phyloP scores from a whole-genome alignment of 805 yeast genomes.

The Candida sphagnicola region DNA sequence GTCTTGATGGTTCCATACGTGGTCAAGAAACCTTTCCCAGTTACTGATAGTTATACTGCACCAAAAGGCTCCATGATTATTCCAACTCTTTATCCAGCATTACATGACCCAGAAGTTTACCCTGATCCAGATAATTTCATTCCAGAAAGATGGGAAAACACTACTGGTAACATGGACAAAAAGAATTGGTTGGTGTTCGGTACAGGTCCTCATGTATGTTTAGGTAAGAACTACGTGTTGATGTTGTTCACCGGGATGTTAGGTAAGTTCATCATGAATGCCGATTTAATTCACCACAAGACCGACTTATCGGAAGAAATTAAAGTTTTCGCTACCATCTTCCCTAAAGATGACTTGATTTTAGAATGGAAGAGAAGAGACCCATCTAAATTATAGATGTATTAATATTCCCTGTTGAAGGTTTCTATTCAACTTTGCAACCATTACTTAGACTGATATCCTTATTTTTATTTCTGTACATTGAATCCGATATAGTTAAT shows the following conservation, averaged over 20 bases:
- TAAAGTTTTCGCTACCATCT: constrained; percentile 95
- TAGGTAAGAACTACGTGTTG: constrained; percentile 92
- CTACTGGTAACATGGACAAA: constrained; percentile 69
- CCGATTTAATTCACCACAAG: constrained; percentile 77
- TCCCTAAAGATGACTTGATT: constrained; percentile 93
- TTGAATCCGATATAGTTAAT: too few relatives aligned
- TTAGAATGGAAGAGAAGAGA: constrained; percentile 70
- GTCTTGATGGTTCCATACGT: constrained; percentile 98
- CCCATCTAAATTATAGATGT: constrained; percentile 25
- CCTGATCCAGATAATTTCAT: constrained; percentile 90
- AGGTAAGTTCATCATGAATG: constrained; percentile 82
- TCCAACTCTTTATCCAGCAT: constrained; percentile 91
- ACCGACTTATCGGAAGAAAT: constrained; percentile 87
- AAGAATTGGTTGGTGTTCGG: constrained; percentile 97
- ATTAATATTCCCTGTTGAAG: too few relatives aligned
- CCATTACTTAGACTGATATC: neutral
- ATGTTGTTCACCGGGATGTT: constrained; percentile 84
- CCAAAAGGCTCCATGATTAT: constrained; percentile 98
- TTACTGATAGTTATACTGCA: constrained; percentile 77
- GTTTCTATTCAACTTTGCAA: neutral
- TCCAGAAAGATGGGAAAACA: constrained; percentile 95
- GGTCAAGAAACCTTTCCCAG: constrained; percentile 81
- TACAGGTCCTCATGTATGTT: constrained; percentile 93
- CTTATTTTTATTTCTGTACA: too few relatives aligned
- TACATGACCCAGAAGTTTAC: constrained; percentile 96